These are phyloP conservation scores for Amniculicola lignicola DNA, from an alignment of 495 filamentous ascomycete species.

Conservation along the genomic window DNA sequence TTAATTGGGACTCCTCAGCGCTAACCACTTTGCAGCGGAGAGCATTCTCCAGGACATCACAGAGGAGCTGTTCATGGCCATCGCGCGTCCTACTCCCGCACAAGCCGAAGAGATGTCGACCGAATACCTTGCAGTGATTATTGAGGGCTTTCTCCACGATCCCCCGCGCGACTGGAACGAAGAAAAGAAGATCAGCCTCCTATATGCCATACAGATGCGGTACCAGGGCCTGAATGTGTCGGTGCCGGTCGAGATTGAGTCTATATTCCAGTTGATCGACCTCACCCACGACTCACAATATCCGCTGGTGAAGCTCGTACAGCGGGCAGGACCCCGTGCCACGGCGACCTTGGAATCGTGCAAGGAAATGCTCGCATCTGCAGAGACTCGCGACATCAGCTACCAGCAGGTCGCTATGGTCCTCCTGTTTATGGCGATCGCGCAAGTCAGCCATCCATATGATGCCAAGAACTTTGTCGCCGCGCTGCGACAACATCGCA, in stretches of 20 bases:
- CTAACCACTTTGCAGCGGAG: conserved; percentile 62
- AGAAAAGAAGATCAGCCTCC: conserved; percentile 64
- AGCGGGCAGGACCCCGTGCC: conserved; percentile 63
- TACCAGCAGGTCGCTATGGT: conserved; percentile 80
- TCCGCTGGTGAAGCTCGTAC: conserved; percentile 71
- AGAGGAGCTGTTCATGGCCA: conserved; percentile 66
- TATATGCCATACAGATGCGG: conserved; percentile 62
- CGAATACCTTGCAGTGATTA: conserved; percentile 66
- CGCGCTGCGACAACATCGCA: conserved; percentile 55
- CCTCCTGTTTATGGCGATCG: conserved; percentile 76
- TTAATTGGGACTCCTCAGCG: too few species aligned
- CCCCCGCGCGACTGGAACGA: conserved; percentile 79
- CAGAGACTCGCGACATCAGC: conserved; percentile 63
- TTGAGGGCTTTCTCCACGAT: conserved; percentile 78
- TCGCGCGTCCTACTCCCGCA: conserved; percentile 41
- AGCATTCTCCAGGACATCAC: conserved; percentile 73
- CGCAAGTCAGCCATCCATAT: conserved; percentile 62
- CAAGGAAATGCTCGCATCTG: conserved; percentile 62
- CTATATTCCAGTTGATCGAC: conserved; percentile 69
- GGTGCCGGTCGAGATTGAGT: conserved; percentile 67
- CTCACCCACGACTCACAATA: conserved; percentile 60
- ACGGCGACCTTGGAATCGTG: conserved; percentile 55
- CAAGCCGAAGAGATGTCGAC: conserved; percentile 61
- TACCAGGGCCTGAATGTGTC: conserved; percentile 60
- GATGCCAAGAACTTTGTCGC: conserved; percentile 70